A percentile compares a stretch with the other conserved stretches of the same genome.
phyloP scores from a whole-genome alignment of 2,329 filamentous ascomycete genomes.

The Teratosphaeriaceae sp. region DNA sequence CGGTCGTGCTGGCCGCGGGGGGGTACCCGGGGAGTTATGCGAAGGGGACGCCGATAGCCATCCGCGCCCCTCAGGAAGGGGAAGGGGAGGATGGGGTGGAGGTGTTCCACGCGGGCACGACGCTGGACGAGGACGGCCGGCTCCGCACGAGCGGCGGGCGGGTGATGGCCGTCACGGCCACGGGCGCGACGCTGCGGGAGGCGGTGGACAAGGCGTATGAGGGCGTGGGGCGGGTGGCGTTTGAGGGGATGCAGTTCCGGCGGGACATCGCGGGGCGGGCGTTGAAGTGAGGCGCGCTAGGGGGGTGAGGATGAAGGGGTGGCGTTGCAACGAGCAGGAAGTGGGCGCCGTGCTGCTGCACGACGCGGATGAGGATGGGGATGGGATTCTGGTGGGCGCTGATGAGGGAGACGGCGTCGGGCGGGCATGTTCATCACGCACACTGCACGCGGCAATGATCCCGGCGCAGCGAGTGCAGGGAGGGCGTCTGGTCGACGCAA shows the following conservation, averaged over 20 bases:
- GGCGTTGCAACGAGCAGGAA: no score
- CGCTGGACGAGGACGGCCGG: conserved; percentile 51
- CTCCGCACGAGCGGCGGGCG: conserved; percentile 78
- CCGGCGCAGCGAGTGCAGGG: no score
- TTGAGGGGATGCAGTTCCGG: conserved; percentile 84
- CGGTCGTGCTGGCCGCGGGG: conserved; percentile 86
- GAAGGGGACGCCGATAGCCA: conserved; percentile 62
- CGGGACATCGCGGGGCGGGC: conserved; percentile 74
- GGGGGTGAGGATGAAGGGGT: no score
- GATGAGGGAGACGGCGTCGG: no score
- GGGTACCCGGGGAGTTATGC: conserved; percentile 84
- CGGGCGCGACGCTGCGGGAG: conserved; percentile 65
- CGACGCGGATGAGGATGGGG: no score
- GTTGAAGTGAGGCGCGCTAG: conserved; percentile 31
- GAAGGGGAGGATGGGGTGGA: conserved; percentile 49
- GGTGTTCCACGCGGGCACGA: conserved; percentile 91
- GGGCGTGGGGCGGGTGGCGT: conserved; percentile 71
- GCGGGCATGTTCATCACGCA: no score
- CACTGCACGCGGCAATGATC: no score
- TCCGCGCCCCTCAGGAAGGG: conserved; percentile 48
- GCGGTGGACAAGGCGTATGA: conserved; percentile 86
- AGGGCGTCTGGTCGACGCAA: no score
- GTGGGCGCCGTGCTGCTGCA: no score
- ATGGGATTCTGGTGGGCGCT: no score
- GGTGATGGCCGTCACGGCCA: conserved; percentile 88